Base-by-base conservation (phyloP, 805 yeast species). In the Candida andamanensis region DNA sequence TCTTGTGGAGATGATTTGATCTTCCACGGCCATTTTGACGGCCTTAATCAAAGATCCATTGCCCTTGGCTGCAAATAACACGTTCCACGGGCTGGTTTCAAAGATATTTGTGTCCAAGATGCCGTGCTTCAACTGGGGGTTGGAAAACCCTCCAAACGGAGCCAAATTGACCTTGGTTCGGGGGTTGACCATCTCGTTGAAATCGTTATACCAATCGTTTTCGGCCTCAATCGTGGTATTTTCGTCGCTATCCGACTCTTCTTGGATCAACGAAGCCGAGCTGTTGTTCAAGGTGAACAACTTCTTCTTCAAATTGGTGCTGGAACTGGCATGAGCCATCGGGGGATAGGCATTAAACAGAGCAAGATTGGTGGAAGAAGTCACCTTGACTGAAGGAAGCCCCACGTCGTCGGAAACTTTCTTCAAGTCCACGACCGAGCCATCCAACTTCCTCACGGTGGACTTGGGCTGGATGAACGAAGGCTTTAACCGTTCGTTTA, bases 31-130 rank as follows among this genome's bases (percentile, higher is more conserved):
- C 5, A 80, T 60, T 29, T 72, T 69, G 11, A 92, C 74, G 0
- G 97, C 96, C 44, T 92, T 90, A 40, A 76, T 74, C 47, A 92
- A 69, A 6, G 95, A 92, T 19, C 89, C 95, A 50, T 92, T 92
- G 6, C 97, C 95, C 42, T 78, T 78, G 6, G 60, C 67, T 25
- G 78, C 74, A n/a, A 72, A 72, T 2, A 76, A 80, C 17, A 89
- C 75, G 24, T 67, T 63, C 94, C 95, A 86, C 4, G 85, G 82
- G 5, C 85, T 77, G 9, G 62, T 59, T 28, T 69, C 73, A 50
- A 75, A 76, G 11, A 75, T 55, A 35, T 67, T 68, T n/a, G 58
- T 49, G 30, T 58, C 50, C 9, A 53, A 39, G 14, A 77, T 55
- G n/a, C 69, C 60, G 13, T 60, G 58, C 30, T 71, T 67, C 28